These are phyloP conservation scores for Annulohypoxylon bovei DNA, from an alignment of 495 filamentous ascomycete genomes.

Conservation along the genomic window DNA sequence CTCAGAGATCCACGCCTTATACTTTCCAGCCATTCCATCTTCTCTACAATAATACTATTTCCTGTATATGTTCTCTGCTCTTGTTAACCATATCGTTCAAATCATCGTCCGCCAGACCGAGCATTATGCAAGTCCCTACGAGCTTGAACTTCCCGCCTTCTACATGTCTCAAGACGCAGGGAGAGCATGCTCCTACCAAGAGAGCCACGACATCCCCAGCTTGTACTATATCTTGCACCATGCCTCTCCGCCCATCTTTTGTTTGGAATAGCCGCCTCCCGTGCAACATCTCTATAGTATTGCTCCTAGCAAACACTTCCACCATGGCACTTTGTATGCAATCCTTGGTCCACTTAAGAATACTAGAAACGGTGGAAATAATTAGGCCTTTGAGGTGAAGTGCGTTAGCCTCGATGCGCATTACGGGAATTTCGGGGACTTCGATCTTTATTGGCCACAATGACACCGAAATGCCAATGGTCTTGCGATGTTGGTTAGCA, in stretches of 20 bases:
- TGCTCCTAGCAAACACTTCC: not conserved
- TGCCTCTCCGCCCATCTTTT: not conserved
- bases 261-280: constrained; percentile 3
- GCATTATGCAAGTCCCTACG: not conserved
- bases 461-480: not conserved
- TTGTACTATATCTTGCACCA: constrained; percentile 3
- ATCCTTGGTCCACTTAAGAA: not conserved
- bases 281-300: not conserved
- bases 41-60: not conserved
- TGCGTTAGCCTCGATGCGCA: not conserved
- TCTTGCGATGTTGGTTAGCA: constrained; percentile 3
- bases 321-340: not conserved
- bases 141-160: not conserved
- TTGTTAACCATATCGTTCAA: not conserved
- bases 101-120: not conserved
- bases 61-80: not conserved
- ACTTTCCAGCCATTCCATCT: not conserved
- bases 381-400: not conserved
- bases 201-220: not conserved
- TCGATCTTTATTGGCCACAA: not conserved
- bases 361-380: not conserved
- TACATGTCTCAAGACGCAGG: not conserved
- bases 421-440: not conserved
- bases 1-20: not conserved
- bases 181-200: constrained; percentile 10